A percentile compares a stretch with the other conserved stretches of the same genome.
These are phyloP conservation scores for Marsdenia floribunda DNA, from an alignment of 257 asterid species.

Conservation along the genomic window DNA sequence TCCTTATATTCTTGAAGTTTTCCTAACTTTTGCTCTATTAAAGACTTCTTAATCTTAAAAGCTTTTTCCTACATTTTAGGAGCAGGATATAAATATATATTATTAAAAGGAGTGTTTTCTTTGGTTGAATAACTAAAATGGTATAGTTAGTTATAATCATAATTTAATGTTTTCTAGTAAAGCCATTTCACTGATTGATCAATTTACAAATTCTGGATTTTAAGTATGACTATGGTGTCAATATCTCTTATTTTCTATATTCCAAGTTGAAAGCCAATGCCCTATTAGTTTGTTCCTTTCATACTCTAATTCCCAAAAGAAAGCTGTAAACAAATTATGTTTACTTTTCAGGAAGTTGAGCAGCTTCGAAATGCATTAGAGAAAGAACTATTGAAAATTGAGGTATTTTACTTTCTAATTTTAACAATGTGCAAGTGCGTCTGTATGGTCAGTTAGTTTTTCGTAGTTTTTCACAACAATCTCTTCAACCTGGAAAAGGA, in stretches of 20 bases:
- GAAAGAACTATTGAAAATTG: slow-evolving; percentile 58
- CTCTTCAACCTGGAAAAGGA: neutral
- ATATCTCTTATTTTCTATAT: slow-evolving; percentile 2
- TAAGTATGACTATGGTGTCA: neutral
- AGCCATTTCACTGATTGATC: neutral
- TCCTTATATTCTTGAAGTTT: neutral
- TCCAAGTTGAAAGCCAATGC: neutral
- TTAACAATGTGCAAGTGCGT: neutral
- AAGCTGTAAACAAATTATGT: slow-evolving; percentile 12
- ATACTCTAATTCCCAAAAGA: neutral
- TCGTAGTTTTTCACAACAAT: neutral
- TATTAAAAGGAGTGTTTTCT: neutral
- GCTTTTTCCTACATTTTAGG: neutral
- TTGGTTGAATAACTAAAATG: neutral
- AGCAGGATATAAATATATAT: neutral
- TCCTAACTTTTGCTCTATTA: neutral
- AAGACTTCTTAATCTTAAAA: neutral
- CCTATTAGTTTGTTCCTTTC: slow-evolving; percentile 9
- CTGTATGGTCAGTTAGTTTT: neutral
- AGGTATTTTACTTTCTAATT: slow-evolving; percentile 42
- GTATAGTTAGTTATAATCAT: neutral
- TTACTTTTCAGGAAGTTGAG: slow-evolving; percentile 72
- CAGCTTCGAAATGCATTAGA: slow-evolving; percentile 62
- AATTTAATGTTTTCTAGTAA: neutral
- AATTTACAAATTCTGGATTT: neutral